Conservation (phyloP, 139 green algal species). For the Chlorella sp. region DNA sequence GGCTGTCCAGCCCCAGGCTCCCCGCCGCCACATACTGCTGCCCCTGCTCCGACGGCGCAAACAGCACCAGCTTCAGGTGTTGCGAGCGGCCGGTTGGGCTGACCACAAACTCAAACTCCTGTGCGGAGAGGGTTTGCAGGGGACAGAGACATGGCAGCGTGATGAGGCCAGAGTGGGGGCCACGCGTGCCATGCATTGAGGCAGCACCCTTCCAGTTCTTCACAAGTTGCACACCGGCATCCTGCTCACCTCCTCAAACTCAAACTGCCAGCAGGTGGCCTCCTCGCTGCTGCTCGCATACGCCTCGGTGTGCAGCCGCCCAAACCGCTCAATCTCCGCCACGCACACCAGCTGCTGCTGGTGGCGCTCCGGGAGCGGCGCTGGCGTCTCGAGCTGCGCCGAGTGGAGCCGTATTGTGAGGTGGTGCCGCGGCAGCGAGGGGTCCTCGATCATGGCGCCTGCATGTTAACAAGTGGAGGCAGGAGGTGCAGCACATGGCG, state of each 20-base stretch:
- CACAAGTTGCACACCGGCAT: too few species aligned
- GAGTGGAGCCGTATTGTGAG: neutral
- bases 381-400: neutral
- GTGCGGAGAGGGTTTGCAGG: neutral
- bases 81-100: neutral
- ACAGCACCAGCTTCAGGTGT: conserved; percentile 25
- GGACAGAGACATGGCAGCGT: neutral
- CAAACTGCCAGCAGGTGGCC: too few species aligned
- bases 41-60: neutral
- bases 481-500: too few species aligned
- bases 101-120: neutral
- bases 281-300: neutral
- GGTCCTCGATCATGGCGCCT: too few species aligned
- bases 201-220: too few species aligned
- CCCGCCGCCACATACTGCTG: conserved; percentile 20
- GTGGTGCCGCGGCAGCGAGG: neutral
- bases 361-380: neutral
- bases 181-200: too few species aligned
- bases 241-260: conserved; percentile 11
- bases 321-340: neutral
- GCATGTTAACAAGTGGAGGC: too few species aligned
- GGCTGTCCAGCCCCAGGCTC: neutral
- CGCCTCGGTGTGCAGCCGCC: neutral
- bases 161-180: too few species aligned
- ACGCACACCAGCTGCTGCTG: neutral